phyloP scores from a whole-genome alignment of 257 asterid species.

The Scutellaria minor region DNA sequence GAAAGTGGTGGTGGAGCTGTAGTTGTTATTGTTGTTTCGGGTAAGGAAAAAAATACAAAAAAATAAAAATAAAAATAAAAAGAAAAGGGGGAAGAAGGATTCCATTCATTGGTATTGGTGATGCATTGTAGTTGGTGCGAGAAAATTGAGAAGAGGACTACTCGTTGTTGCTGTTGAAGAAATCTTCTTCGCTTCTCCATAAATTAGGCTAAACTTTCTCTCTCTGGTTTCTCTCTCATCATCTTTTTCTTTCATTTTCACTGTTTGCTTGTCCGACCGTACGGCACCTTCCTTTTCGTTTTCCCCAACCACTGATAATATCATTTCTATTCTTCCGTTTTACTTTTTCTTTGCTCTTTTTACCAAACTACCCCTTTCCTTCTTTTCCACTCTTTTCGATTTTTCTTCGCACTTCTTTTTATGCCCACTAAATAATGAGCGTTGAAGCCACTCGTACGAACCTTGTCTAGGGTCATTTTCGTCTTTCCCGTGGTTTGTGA shows the following conservation, averaged over 20 bases:
- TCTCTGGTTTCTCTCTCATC: constrained; percentile 15
- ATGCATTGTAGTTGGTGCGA: constrained; percentile 44
- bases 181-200: constrained; percentile 44
- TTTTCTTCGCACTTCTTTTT: constrained; percentile 23
- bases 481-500: too few species aligned
- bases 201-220: constrained; percentile 39
- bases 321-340: constrained; percentile 18
- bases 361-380: constrained; percentile 10
- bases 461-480: too few species aligned
- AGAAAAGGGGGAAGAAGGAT: constrained; percentile 42
- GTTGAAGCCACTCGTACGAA: too few species aligned
- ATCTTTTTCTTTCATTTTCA: constrained; percentile 31
- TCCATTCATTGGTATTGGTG: constrained; percentile 63
- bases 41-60: constrained; percentile 42
- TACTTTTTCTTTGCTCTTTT: constrained; percentile 36
- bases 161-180: constrained; percentile 48
- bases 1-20: constrained; percentile 62
- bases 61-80: constrained; percentile 15
- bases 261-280: constrained; percentile 34
- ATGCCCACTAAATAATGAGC: too few species aligned
- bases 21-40: constrained; percentile 58
- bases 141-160: constrained; percentile 41
- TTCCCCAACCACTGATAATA: constrained; percentile 45
- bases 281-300: constrained; percentile 59
- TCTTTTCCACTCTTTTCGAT: background rate